These are phyloP conservation scores for Solanum pinnatisectum DNA, from an alignment of 257 asterid species.

Conservation along the genomic window DNA sequence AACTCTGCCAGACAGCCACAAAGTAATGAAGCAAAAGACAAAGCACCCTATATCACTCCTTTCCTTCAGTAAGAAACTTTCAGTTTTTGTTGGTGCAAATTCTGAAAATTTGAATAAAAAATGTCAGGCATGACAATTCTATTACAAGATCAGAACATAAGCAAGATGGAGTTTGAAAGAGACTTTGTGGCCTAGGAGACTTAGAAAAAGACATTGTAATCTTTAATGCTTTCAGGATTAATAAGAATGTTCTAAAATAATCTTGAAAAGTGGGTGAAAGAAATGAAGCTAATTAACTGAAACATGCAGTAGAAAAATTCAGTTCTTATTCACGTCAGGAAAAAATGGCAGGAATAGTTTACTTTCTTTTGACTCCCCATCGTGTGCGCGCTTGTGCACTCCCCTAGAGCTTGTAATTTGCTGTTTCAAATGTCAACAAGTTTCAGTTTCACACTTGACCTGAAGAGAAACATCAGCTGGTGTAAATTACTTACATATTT, in stretches of 20 bases:
- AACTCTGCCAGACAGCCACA: neutral
- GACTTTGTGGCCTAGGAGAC: neutral
- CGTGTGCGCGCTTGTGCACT: too few relatives aligned
- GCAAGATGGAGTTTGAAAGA: neutral
- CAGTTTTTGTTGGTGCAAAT: conserved; percentile 15
- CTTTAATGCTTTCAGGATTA: neutral
- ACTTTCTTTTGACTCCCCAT: conserved; percentile 26
- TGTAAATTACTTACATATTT: too few relatives aligned
- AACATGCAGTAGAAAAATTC: neutral
- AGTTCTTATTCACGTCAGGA: neutral
- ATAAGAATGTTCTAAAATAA: neutral
- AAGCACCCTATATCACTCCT: neutral
- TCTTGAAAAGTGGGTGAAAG: neutral
- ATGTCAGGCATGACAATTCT: neutral
- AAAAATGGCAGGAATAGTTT: neutral
- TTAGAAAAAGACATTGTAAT: neutral
- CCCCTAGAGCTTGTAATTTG: too few relatives aligned
- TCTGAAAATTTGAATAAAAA: conserved; percentile 24
- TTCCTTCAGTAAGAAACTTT: conserved; percentile 15
- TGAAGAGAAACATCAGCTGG: too few relatives aligned
- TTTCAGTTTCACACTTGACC: too few relatives aligned
- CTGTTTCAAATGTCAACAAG: too few relatives aligned
- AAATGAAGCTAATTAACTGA: neutral
- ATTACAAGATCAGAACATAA: neutral
- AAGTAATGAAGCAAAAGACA: neutral